Base-by-base conservation (phyloP, 345 rosid genomes). In the Populus nigra region DNA sequence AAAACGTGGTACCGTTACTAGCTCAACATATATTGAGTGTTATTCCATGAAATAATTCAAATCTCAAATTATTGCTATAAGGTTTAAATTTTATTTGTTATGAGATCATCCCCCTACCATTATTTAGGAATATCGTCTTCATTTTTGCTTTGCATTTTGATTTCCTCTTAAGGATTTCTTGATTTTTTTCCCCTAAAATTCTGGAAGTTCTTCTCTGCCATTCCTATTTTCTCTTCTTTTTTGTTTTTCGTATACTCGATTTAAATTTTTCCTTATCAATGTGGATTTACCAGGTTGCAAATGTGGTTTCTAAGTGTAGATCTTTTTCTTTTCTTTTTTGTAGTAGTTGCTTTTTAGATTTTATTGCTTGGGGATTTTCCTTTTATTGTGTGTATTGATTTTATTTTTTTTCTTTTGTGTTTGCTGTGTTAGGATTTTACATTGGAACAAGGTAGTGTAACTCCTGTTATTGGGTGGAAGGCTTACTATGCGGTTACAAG, bases 401-500 rank as follows among this genome's bases (percentile, higher is more conserved):
- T 8, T 39, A 27, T 33, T 43, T 43, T 70, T 74, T 43, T 78
- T 13, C 36, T 73, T 71, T 75, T 2, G 3, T 8, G 1, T 17
- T 77, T 73, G 47, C n/a, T 61, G 7, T 76, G 47, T 53, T 81
- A 96, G 97, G 99, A 96, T 88, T 96, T 94, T 82, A 94, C 97
- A 2, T 65, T 87, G 86, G 98, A 96, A 77, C 99, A 96, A 90
- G 93, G 87, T 87, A 85, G 73, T 36, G 87, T 96, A 73, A 90
- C 83, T 1, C 98, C 98, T 17, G 92, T 87, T 65, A 90, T 88
- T 82, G 98, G 98, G 66, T 96, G 99, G 98, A 96, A 96, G 81
- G 96, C 91, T 10, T 96, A 96, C 86, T 96, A 96, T 81, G 98
- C 99, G 2, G 89, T 93, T 53, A 96, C 98, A 65, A 96, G 97